A percentile compares a stretch with the other conserved stretches of the same genome.
Evolutionary conservation across 768 basidiomycete species (phyloP).

Genomic region (Boletus fagicola): DNA sequence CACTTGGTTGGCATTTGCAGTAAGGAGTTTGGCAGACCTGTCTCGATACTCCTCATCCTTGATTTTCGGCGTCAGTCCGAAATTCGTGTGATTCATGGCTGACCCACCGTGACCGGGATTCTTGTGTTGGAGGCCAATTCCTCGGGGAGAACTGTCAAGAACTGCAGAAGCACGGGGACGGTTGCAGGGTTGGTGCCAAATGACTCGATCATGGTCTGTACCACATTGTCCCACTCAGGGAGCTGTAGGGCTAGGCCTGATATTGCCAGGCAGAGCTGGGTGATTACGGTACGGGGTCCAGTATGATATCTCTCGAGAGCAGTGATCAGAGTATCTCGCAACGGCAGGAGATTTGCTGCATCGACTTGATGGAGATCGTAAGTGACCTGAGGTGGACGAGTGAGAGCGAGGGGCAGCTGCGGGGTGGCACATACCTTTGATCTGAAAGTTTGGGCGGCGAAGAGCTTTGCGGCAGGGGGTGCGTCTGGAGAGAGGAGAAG

Average conservation of each 20-base stretch:
- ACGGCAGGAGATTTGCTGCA: conserved; percentile 61
- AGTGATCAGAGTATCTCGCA: conserved; percentile 83
- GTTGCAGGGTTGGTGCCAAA: conserved; percentile 84
- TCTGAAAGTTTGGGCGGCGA: conserved; percentile 95
- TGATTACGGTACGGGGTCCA: conserved; percentile 81
- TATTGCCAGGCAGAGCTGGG: conserved; percentile 87
- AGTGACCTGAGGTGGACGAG: conserved; percentile 64
- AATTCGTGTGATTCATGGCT: not conserved
- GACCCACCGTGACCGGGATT: conserved; percentile 83
- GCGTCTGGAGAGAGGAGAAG: conserved; percentile 80
- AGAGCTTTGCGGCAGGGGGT: conserved; percentile 78
- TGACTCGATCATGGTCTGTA: conserved; percentile 75
- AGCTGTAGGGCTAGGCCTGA: conserved; percentile 90
- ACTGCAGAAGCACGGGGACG: conserved; percentile 83
- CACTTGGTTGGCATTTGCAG: conserved; percentile 67
- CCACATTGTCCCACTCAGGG: conserved; percentile 78
- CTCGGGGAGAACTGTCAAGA: conserved; percentile 88
- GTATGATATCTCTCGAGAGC: conserved; percentile 69
- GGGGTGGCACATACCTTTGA: conserved; percentile 65
- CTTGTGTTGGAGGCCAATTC: conserved; percentile 80
- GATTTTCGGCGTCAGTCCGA: conserved; percentile 10
- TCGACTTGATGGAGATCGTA: conserved; percentile 94
- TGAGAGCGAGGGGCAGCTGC: conserved; percentile 26
- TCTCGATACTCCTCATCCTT: conserved; percentile 78
- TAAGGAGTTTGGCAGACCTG: conserved; percentile 58